Base-by-base conservation (phyloP, 805 yeast genomes). In the Cyberlindnera maclurae region DNA sequence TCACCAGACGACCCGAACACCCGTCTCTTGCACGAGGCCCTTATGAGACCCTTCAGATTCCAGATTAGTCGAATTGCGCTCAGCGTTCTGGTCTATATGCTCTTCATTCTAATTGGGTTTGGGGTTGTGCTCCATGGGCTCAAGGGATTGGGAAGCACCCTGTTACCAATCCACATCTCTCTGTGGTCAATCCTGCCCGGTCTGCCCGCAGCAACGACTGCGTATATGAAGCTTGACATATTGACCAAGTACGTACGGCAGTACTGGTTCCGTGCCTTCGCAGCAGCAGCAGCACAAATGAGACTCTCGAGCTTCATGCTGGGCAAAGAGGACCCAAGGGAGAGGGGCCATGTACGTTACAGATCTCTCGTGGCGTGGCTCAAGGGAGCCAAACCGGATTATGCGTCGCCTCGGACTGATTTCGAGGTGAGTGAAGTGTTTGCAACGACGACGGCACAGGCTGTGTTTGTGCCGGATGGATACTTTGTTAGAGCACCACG, bases 1-100 rank as follows among this genome's bases (percentile, higher is more conserved):
- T 87, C 95, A 16, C 96, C 96, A 4, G 96, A 88, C 50, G 97
- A 93, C 56, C 96, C 95, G 29, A 82, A 85, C 50, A 79, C 87
- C 33, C 77, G 90, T 47, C 73, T 93, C 11, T 71, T 90, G 31
- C 90, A 87, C 47, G 96, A 89, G 55, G 93, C 95, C 1, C 60
- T 93, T 38, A 81, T 83, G 41, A 77, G 83, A 47, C 84, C 96
- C 1, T 71, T 90, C 51, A 46, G 60, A 8, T 64, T 81, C 33
- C 97, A 93, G 56, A 45, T 89, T 16, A 76, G 82, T 22, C 70
- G 95, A 45, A 79, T 89, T 24, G 68, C 69, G 3, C 60, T 86
- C 20, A 82, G 95, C 22, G 90, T 79, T 15, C 66, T 75, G 33
- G 84, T 85, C 15, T 89, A 89, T 54, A 74, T 83, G 2, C 65